phyloP scores from a whole-genome alignment of 257 asterid genomes.

The Nicotiana sylvestris region DNA sequence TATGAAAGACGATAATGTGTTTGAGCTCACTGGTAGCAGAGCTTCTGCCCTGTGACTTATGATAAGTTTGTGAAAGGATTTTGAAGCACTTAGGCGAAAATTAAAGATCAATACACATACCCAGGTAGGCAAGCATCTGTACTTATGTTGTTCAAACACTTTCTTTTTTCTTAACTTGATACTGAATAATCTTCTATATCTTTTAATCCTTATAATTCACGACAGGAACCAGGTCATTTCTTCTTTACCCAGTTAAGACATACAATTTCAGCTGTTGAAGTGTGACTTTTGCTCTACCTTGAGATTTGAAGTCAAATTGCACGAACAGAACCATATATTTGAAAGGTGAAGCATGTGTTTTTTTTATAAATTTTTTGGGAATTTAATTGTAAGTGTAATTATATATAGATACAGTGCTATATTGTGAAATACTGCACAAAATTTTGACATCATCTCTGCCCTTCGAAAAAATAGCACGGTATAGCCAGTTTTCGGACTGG shows the following conservation, averaged over 20 bases:
- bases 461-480: background rate
- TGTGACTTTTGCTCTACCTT: background rate
- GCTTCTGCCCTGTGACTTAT: background rate
- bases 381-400: background rate
- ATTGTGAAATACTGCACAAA: background rate
- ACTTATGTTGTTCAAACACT: background rate
- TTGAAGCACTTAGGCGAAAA: background rate
- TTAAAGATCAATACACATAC: background rate
- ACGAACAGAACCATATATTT: background rate
- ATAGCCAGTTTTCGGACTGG: too few species aligned
- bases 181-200: background rate
- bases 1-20: slow-evolving; percentile 49
- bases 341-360: background rate
- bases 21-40: background rate
- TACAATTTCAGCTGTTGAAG: background rate
- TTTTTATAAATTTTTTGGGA: background rate
- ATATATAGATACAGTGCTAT: background rate
- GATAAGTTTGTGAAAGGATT: background rate
- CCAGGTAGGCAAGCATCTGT: background rate
- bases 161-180: background rate
- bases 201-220: background rate
- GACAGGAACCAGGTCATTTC: background rate
- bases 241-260: background rate
- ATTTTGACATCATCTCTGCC: background rate
- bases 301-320: background rate